phyloP scores from a whole-genome alignment of 2,329 filamentous ascomycete species.

The Ceratocystis smalleyi region DNA sequence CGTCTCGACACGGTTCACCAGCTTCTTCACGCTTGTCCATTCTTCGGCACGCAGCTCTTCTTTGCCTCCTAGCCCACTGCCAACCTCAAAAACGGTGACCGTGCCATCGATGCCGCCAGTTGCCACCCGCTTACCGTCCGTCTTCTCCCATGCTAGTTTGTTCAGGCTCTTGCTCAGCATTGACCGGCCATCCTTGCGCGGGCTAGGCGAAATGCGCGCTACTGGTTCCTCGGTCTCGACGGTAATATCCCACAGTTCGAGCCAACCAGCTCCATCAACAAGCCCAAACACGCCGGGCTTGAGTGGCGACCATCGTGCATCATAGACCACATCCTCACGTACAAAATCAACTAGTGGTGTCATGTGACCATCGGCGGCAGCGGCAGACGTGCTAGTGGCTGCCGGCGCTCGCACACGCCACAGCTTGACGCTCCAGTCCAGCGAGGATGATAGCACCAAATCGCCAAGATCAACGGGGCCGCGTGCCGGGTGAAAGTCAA shows the following conservation, averaged over 20 bases:
- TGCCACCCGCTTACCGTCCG: constrained; percentile 72
- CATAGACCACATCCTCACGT: constrained; percentile 92
- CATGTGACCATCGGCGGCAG: constrained; percentile 35
- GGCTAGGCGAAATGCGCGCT: constrained; percentile 58
- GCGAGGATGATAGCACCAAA: constrained; percentile 73
- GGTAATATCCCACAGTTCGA: constrained; percentile 92
- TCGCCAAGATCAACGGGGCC: constrained; percentile 91
- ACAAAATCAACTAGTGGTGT: constrained; percentile 75
- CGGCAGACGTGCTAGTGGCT: constrained; percentile 46
- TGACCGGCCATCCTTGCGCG: constrained; percentile 46
- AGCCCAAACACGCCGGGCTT: constrained; percentile 89
- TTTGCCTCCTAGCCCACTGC: constrained; percentile 63
- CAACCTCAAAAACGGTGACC: constrained; percentile 85
- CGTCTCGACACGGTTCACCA: constrained; percentile 61
- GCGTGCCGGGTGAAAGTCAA: constrained; percentile 84
- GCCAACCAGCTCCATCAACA: constrained; percentile 78
- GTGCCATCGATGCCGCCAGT: constrained; percentile 85
- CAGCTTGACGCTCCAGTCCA: constrained; percentile 95
- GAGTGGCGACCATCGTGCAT: constrained; percentile 85
- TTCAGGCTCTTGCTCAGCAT: constrained; percentile 78
- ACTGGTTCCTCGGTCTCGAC: constrained; percentile 86
- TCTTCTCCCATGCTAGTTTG: constrained; percentile 84
- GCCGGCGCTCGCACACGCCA: constrained; percentile 85
- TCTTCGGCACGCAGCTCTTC: constrained; percentile 75
- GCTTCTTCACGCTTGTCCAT: constrained; percentile 83